phyloP scores from a whole-genome alignment of 2,329 filamentous ascomycete genomes.

The Harringtonia aguacate region DNA sequence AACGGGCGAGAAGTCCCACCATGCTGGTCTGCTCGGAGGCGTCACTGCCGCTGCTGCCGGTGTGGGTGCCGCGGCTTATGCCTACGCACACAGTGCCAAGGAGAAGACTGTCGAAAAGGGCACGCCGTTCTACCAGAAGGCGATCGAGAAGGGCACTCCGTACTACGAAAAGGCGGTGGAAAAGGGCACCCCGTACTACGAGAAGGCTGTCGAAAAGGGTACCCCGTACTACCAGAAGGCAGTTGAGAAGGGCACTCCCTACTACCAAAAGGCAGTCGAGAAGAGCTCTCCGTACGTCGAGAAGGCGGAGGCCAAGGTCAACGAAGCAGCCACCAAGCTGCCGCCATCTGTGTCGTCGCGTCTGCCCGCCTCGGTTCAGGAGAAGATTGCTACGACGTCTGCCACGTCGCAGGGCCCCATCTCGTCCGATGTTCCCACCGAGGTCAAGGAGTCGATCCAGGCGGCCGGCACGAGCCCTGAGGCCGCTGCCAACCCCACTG shows the following conservation, averaged over 20 bases:
- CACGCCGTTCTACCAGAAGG: not conserved
- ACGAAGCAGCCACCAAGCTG: constrained; percentile 30
- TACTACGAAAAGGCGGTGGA: not conserved
- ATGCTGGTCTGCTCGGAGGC: constrained; percentile 6
- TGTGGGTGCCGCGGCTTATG: constrained; percentile 16
- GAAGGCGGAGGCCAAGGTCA: not conserved
- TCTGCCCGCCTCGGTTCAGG: constrained; percentile 38
- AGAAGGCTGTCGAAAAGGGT: too few relatives aligned
- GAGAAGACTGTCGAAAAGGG: constrained; percentile 24
- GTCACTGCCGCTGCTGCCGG: constrained; percentile 28
- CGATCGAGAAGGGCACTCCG: too few relatives aligned
- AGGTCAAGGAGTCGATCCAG: constrained; percentile 47
- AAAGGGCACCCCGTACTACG: too few relatives aligned
- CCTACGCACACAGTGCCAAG: constrained; percentile 23
- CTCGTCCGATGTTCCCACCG: constrained; percentile 39
- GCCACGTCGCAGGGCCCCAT: constrained; percentile 29
- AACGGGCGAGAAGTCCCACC: not conserved
- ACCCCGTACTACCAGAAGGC: too few relatives aligned
- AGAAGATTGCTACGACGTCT: constrained; percentile 30
- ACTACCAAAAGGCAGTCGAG: too few relatives aligned
- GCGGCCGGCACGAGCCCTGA: constrained; percentile 55
- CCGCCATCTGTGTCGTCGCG: constrained; percentile 42
- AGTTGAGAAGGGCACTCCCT: too few relatives aligned
- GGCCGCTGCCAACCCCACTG: constrained; percentile 56
- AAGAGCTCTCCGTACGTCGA: not conserved